Evolutionary conservation across 2,329 filamentous ascomycete genomes (phyloP), one percentile per base, ranked within the genome.

Genomic region (Talaromyces rugulosus): DNA sequence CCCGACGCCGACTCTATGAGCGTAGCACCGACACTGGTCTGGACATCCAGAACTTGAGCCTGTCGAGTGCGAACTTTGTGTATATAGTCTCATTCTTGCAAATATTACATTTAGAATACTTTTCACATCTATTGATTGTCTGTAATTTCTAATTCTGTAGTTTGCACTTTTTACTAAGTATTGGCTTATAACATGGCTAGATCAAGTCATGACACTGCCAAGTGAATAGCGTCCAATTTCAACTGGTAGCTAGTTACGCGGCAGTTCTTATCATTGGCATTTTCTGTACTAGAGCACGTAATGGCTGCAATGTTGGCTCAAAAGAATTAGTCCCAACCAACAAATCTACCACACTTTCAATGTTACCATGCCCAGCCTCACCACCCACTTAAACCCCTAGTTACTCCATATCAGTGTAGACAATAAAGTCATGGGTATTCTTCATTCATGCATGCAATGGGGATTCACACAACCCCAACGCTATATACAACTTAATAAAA

Each of bases 1-100:
- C 33, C 58, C 27, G 33, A 57, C n/a, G 12, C 28, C n/a, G 47
- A 59, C 23, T 27, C 57, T 11, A 53, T 59, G 27, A 62, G 44
- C 44, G 8, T 27, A 47, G n/a, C n/a, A 47, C 7, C 16, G 18
- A 27, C 23, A 18, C 14, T n/a, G n/a, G 6, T 42, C 36, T 42
- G 36, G 12, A 42, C 36, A 14, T 42, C 3, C 40, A 47, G 44
- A 23, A 5, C n/a, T 4, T 47, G 18, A 47, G 44, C 44, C 36
- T 47, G 44, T 47, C 44, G 11, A 47, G 11, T 47, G 44, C 23
- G 44, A 47, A 12, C 23, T 23, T 47, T 27, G 23, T 47, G 44
- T 47, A 47, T 11, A 47, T 47, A 47, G 44, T 47, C 18, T 47
- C n/a, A 47, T 47, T 47, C 44, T 47, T 47, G 44, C 7, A 47